These are phyloP conservation scores for Dujonia santamariae DNA, from an alignment of 1,139 yeast genomes.

Conservation along the genomic window DNA sequence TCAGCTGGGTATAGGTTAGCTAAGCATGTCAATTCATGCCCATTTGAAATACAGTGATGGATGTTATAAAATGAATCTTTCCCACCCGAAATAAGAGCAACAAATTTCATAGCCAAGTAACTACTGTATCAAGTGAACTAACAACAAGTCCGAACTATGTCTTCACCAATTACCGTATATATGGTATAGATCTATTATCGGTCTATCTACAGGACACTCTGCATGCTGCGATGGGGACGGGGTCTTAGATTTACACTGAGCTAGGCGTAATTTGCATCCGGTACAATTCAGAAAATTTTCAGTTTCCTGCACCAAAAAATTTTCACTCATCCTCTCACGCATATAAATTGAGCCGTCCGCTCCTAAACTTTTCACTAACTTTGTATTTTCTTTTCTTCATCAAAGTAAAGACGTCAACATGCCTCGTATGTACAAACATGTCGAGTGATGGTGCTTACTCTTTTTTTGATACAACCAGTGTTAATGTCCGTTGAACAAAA, in stretches of 20 bases:
- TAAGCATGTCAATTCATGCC: constrained; percentile 80
- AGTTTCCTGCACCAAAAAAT: too few relatives aligned
- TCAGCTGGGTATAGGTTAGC: constrained; percentile 77
- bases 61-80: constrained; percentile 92
- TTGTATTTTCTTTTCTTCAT: constrained; percentile 14
- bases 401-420: constrained; percentile 32
- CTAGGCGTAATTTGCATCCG: too few relatives aligned
- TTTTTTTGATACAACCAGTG: constrained; percentile 1
- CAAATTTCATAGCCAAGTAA: constrained; percentile 67
- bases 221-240: too few relatives aligned
- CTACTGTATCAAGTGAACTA: constrained; percentile 1
- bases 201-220: neutral
- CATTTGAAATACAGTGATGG: constrained; percentile 74
- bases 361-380: neutral
- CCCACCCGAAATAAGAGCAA: constrained; percentile 92
- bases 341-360: neutral
- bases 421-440: constrained; percentile 52
- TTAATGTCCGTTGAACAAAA: neutral
- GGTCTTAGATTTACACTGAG: too few relatives aligned
- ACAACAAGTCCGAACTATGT: neutral
- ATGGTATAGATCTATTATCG: neutral
- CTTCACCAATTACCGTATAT: neutral
- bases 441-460: constrained; percentile 1
- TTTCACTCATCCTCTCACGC: too few relatives aligned
- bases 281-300: too few relatives aligned